Base-by-base conservation (phyloP, 2,329 filamentous ascomycete genomes). In the Colletotrichum ledebouriae region DNA sequence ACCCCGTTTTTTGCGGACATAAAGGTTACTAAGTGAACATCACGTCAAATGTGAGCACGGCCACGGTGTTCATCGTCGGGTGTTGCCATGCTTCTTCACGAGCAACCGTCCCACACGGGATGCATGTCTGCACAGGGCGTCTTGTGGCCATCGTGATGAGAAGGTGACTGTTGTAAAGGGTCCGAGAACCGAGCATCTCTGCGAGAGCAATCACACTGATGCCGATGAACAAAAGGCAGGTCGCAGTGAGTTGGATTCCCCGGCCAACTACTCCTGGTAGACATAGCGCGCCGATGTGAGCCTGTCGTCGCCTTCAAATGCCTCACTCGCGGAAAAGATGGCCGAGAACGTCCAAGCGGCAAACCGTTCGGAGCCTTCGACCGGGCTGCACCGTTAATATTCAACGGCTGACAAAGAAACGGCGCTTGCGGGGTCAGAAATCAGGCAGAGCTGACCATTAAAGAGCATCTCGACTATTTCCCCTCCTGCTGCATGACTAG, bases 401-500 rank as follows among this genome's bases (percentile, higher is more conserved):
- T 12, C 22, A 22, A 37, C 15, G 4, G 29, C 17, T 13, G 25
- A 39, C n/a, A n/a, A 46, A 46, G 20, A 49, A 59, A 41, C 13
- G 57, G 44, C 37, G 53, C 9, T 34, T n/a, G 20, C 34, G 39
- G 4, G 15, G 25, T 42, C n/a, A 13, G 20, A 57, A 17, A 34
- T 44, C 34, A 7, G 33, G 13, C 22, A 44, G 25, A 34, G n/a
- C 33, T n/a, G 10, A 17, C 10, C 49, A 33, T 52, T 11, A 11
- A 34, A 2, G 11, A 56, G 20, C 37, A 33, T 12, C 22, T 22
- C 22, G 4, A 22, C 22, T 22, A 22, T 22, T 2, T 22, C 22
- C 47, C 25, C 59, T 22, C 52, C 33, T 20, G 20, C 37, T 22
- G 22, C 59, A 61, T 61, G 47, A 61, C 59, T 53, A 52, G 37